Base-by-base conservation (phyloP, 768 basidiomycete species). In the Boletus pseudopeckii region DNA sequence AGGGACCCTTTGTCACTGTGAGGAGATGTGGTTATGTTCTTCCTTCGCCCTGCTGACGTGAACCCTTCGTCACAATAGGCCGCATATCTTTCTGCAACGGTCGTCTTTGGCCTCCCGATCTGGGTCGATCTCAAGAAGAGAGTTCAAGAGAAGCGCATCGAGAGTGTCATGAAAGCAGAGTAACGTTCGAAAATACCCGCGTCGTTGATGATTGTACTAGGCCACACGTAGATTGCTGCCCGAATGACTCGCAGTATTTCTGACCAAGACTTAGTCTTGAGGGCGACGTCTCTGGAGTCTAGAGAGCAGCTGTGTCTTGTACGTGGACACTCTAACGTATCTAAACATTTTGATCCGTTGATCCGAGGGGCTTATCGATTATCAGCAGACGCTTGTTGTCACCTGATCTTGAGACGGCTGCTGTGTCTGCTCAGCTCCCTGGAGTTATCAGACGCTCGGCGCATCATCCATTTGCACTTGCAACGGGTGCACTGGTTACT, bases 81-180 rank as follows among this genome's bases (percentile, higher is more conserved):
- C 4, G 64, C 74, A 22, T 89, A 88, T 66, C 63, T 82, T n/a
- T 24, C 74, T 2, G 60, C 75, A 0, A 81, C 83, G 1, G n/a
- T 84, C 1, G 1, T 78, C 0, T 71, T 77, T 32, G 90, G 90
- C 0, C 75, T 74, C 48, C 83, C 84, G 0, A 73, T 82, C 11
- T 81, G 80, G 75, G 26, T 52, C 10, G 77, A 82, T 56, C 67
- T 91, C 56, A 73, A 80, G 50, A 76, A 69, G 59, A 77, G 80
- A 24, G 79, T 90, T 10, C 86, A 91, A 56, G 69, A 73, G 32
- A 82, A 83, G 15, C 78, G 88, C 3, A 92, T 92, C 40, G 82
- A 88, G 52, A 89, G 88, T 28, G 86, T 92, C 4, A 84, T 88
- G 85, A 92, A 91, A 67, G 79, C 80, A 10, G 72, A 88, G 64